phyloP scores from a whole-genome alignment of 2,329 filamentous ascomycete species.

The Fusarium heterosporum region DNA sequence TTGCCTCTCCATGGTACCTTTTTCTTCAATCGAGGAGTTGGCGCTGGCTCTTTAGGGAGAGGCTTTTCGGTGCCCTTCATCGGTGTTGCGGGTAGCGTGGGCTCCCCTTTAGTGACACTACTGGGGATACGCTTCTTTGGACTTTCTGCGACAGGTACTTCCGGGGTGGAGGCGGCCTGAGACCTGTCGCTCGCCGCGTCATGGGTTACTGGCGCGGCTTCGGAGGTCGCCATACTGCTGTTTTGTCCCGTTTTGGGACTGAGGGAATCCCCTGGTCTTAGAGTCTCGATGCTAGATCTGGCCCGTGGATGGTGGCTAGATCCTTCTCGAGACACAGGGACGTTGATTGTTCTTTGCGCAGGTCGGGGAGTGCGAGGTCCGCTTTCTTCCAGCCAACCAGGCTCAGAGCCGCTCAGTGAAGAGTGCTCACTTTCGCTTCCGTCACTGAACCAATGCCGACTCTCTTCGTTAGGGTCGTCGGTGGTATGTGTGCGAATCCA shows the following conservation, averaged over 20 bases:
- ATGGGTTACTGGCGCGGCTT: slow-evolving; percentile 46
- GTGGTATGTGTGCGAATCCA: slow-evolving; percentile 89
- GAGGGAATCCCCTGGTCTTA: slow-evolving; percentile 54
- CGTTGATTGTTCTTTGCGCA: slow-evolving; percentile 35
- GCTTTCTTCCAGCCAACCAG: slow-evolving; percentile 64
- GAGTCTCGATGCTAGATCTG: slow-evolving; percentile 68
- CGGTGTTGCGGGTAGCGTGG: slow-evolving; percentile 51
- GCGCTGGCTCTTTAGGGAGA: slow-evolving; percentile 54
- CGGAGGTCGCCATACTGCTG: slow-evolving; percentile 51
- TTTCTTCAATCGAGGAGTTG: slow-evolving; percentile 72
- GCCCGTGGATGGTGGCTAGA: slow-evolving; percentile 59
- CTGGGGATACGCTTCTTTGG: slow-evolving; percentile 38
- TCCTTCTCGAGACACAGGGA: slow-evolving; percentile 45
- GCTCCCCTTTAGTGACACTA: slow-evolving; percentile 48
- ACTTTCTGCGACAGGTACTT: slow-evolving; percentile 44
- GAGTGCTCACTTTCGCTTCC: slow-evolving; percentile 76
- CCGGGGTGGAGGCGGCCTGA: slow-evolving; percentile 44
- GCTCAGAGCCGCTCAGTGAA: slow-evolving; percentile 76
- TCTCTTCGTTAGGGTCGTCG: slow-evolving; percentile 73
- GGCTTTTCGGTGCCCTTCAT: slow-evolving; percentile 52
- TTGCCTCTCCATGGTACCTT: slow-evolving; percentile 82
- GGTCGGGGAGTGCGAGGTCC: slow-evolving; percentile 63
- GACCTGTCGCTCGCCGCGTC: slow-evolving; percentile 47
- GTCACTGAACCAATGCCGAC: slow-evolving; percentile 86
- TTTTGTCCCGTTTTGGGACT: slow-evolving; percentile 47